Evolutionary conservation across 2,329 filamentous ascomycete genomes (phyloP), one percentile per base, ranked within the genome.

Genomic region (Nothopassalora personata): DNA sequence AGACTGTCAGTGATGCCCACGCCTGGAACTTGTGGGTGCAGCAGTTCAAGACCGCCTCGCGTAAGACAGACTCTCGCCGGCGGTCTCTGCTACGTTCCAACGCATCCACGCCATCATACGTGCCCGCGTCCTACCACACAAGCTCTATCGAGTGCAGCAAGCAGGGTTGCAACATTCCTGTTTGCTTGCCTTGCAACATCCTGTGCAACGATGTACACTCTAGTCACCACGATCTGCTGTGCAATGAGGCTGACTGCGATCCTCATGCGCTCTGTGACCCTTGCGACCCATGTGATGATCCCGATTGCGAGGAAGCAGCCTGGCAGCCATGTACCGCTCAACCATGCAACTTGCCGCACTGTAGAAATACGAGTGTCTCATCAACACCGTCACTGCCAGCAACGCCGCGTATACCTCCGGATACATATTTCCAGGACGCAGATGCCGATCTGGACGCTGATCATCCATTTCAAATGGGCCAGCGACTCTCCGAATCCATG

Each of bases 151-250:
- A 65, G 53, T 66, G 64, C 61, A 65, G 60, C 57, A 65, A 62
- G 55, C 61, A 66, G 57, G 61, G 60, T 45, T 66, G 64, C 60
- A 62, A 60, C 53, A 60, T 66, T 53, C 64, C 64, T 49, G 60
- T 66, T 54, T 66, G 64, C 59, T 50, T 66, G 47, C 64, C 64
- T 30, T 66, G 64, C 61, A 60, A 64, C 28, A 64, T 64, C n/a
- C 58, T 62, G 31, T 66, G 64, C 64, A 62, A 60, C 58, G 61
- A 66, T 56, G 57, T 62, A 18, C 62, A 61, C 54, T 51, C 61
- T 27, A 58, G 53, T 47, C 56, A 63, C 50, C 48, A 60, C 45
- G 51, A 51, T 10, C 45, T 60, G 36, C 59, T 55, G 28, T 64
- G 64, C 58, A 53, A 63, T 56, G 61, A 61, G 43, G 53, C 59